These are phyloP conservation scores for Coemansia pectinata DNA, from an alignment of 192 early-diverging fungal species.

Conservation along the genomic window DNA sequence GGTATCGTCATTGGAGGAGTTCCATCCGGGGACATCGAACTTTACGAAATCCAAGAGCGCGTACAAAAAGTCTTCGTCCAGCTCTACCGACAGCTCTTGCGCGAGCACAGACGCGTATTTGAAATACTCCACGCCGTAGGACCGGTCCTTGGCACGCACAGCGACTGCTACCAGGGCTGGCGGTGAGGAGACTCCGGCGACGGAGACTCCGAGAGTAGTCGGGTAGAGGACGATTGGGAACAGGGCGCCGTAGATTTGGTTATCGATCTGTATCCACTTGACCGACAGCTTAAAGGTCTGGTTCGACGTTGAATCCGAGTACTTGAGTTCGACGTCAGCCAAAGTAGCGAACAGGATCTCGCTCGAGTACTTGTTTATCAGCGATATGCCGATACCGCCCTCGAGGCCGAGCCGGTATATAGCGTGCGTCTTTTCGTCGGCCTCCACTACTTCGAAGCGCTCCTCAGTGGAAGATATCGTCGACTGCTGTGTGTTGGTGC, in stretches of 20 bases:
- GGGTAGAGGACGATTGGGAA: constrained; percentile 96
- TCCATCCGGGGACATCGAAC: constrained; percentile 61
- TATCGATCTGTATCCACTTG: constrained; percentile 97
- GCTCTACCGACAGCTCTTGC: constrained; percentile 92
- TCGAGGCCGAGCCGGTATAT: constrained; percentile 75
- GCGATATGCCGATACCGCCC: constrained; percentile 85
- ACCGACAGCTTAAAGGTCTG: constrained; percentile 75
- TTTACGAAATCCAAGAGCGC: constrained; percentile 85
- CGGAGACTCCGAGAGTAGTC: constrained; percentile 72
- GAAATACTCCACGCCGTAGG: constrained; percentile 94
- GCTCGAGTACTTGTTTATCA: constrained; percentile 77
- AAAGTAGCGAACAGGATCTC: constrained; percentile 88
- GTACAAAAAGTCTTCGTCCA: constrained; percentile 92
- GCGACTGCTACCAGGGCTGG: constrained; percentile 74
- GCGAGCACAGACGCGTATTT: constrained; percentile 90
- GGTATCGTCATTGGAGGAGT: background rate
- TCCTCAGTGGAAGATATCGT: constrained; percentile 9
- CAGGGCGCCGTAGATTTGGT: constrained; percentile 84
- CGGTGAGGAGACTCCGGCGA: constrained; percentile 44
- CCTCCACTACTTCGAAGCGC: constrained; percentile 36
- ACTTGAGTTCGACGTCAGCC: constrained; percentile 72
- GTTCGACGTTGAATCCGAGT: constrained; percentile 79
- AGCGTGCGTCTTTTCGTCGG: constrained; percentile 41
- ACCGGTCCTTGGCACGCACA: constrained; percentile 86
- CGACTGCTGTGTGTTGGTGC: constrained; percentile 26